Evolutionary conservation across 345 rosid genomes (phyloP), one percentile per base, ranked within the genome.

Genomic region (Passiflora organensis): DNA sequence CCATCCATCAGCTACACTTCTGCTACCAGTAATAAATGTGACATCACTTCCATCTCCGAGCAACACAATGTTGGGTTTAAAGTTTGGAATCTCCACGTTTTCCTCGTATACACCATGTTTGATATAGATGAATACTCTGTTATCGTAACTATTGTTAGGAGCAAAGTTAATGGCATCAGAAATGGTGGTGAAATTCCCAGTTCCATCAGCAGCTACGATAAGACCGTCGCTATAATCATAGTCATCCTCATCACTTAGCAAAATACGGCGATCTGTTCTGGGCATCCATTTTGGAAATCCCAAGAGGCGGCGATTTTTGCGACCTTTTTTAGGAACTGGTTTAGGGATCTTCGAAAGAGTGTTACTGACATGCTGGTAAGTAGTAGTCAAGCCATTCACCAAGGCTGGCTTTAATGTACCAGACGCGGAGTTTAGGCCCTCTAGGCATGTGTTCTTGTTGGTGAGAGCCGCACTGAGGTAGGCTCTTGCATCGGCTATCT

Each of bases 371-470:
- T 87, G 93, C 67, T 75, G 59, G 71, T 86, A 91, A 52, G 93
- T 72, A 53, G 34, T 58, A 1, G 22, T 47, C 32, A 91, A 21
- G 22, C 91, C 76, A 42, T 55, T 69, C 32, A 83, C 67, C 0
- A 91, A 54, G 17, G 53, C 53, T n/a, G 87, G 74, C 71, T 80
- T 82, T 43, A 72, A 53, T 0, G 88, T 64, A 43, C 97, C 96
- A 0, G 95, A 73, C 41, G 91, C 95, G 2, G 88, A 74, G 48
- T 75, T 74, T 18, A 91, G 77, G 24, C 90, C 95, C 56, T 91
- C 96, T 32, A 88, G 72, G 72, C 98, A 91, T 1, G 98, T 91
- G 62, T 71, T 76, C 82, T 84, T 82, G 85, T 91, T 91, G 1
- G 93, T 88, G 14, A 88, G 74, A 44, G 90, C 85, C 19, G 95